Evolutionary conservation across 306 rosid species (phyloP).

Genomic region (Hippophae tibetana): DNA sequence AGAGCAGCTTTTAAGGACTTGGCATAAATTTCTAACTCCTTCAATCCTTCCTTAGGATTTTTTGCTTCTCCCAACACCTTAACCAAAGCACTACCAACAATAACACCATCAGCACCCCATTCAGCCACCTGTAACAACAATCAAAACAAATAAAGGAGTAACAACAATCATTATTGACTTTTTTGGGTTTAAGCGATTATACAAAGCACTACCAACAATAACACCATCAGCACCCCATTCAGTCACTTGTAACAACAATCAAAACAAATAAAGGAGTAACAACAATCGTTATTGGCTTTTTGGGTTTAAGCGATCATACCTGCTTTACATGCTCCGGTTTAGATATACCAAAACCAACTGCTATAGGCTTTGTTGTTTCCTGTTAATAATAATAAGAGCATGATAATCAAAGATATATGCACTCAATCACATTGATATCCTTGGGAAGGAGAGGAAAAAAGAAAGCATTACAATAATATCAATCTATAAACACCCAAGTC

Average conservation of each 20-base stretch:
- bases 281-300: not conserved
- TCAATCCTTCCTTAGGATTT: conserved; percentile 72
- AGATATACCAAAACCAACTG: conserved; percentile 95
- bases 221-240: conserved; percentile 97
- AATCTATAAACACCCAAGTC: no score
- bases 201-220: conserved; percentile 26
- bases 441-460: not conserved
- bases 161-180: no score
- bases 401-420: not conserved
- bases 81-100: conserved; percentile 74
- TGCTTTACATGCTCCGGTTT: conserved; percentile 76
- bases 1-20: conserved; percentile 55
- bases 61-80: conserved; percentile 71
- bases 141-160: no score
- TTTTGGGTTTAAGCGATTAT: no score
- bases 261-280: not conserved
- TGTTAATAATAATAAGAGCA: conserved; percentile 17
- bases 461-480: not conserved
- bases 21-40: conserved; percentile 53
- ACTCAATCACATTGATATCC: not conserved
- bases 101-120: no score
- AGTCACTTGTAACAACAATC: conserved; percentile 37
- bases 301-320: conserved; percentile 29
- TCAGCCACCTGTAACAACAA: no score
- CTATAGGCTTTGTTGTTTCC: conserved; percentile 79